Evolutionary conservation across 2,329 filamentous ascomycete species (phyloP), one percentile per base, ranked within the genome.

Genomic region (Colletotrichum paranaense): DNA sequence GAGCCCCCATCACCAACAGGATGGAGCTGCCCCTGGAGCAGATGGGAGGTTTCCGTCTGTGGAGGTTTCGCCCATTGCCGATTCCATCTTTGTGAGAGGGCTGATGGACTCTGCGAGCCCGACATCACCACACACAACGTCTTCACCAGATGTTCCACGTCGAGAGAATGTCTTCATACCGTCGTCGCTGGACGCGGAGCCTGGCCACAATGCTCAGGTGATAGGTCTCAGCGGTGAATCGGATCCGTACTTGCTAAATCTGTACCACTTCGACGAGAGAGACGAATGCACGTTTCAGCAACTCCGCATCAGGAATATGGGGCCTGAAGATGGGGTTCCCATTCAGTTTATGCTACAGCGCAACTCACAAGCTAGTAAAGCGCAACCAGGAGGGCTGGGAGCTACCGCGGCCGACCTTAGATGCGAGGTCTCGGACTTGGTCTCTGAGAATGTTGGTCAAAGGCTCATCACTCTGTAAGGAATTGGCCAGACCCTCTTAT

Each of bases 191-290:
- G 69, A 72, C 28, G 65, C 69, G 2, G 46, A 38, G 5, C 57
- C 42, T 4, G 66, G 59, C 7, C 66, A 72, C 11, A 72, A 68
- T 5, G 65, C 69, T 22, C 69, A 72, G 59, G 55, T 68, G 0
- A 72, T 72, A 16, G 69, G 69, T 3, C 69, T 68, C 35, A 72
- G 65, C 30, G 69, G 69, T 28, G 69, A 72, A 16, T 72, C 69
- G 7, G 69, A 72, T 2, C 69, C 69, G 4, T 68, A 72, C 16
- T 16, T 72, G 14, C 65, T 72, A 1, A 22, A 72, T 5, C 38
- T 68, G 1, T 72, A 72, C 1, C 69, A n/a, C 14, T 72, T 72
- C 19, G 65, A 68, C 24, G 69, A 68, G 14, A 68, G 28, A 7
- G 53, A 72, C 1, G 69, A 72, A n/a, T 72, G 69, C 16, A 28